Evolutionary conservation across 257 asterid species (phyloP), one percentile per base, ranked within the genome.

Genomic region (Echites panduratus): DNA sequence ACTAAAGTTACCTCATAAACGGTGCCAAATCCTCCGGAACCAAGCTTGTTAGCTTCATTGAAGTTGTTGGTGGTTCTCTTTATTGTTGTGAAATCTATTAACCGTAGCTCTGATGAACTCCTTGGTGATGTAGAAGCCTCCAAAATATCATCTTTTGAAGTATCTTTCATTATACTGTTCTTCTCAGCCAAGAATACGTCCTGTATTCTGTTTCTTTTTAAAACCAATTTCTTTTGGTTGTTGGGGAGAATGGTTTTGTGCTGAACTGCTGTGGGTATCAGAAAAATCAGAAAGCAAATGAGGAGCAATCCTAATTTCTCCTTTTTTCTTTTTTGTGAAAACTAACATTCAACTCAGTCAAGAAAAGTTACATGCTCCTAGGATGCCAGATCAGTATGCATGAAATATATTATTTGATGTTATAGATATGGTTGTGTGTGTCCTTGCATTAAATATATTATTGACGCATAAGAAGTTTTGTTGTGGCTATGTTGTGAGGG

Each of bases 21-120:
- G 1, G 72, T 64, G 22, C 80, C 83, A 68, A 75, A 79, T 57
- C 83, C 83, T 49, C 83, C 83, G 67, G 70, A 77, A 2, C 83
- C 83, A n/a, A 79, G 77, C 61, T 79, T 76, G 79, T 79, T 75
- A 20, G 75, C 77, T 27, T 19, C 70, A 16, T 57, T 75, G 78
- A 75, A 79, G 45, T 68, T 73, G 62, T 76, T 64, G 64, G 83
- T 79, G 40, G 83, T 75, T 8, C 48, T 32, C 40, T 58, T 59
- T 26, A 79, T 59, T 44, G n/a, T 32, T 47, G 48, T 64, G 56
- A 75, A 79, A 71, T 76, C 80, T 50, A 75, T 57, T 29, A 75
- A 35, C 0, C 75, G 83, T 50, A 79, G 70, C 62, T 79, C 83
- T 0, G 54, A 52, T 1, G 38, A 32, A 32, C 38, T 32, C 38